Evolutionary conservation across 2,329 filamentous ascomycete genomes (phyloP).

Genomic region (Decorospora gaudefroyi): DNA sequence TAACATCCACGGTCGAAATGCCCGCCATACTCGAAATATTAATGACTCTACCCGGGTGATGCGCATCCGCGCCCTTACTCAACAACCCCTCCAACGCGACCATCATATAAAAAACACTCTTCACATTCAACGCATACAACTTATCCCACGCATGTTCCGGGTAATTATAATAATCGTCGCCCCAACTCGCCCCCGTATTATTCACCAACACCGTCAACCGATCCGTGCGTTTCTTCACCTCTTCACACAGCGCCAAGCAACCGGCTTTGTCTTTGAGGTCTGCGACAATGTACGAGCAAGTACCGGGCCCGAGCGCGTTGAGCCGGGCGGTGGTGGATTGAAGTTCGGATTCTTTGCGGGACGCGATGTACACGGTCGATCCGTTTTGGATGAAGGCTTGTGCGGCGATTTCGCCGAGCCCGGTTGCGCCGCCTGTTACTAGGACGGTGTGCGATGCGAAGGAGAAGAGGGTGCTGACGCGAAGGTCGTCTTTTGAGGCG

Average conservation of each 20-base stretch:
- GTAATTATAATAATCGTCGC: slow-evolving; percentile 62
- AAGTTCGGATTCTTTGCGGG: slow-evolving; percentile 57
- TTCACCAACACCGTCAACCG: slow-evolving; percentile 57
- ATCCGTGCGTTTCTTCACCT: slow-evolving; percentile 52
- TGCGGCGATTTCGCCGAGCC: slow-evolving; percentile 60
- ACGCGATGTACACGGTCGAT: slow-evolving; percentile 59
- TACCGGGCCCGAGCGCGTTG: slow-evolving; percentile 58
- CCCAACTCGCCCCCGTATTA: slow-evolving; percentile 60
- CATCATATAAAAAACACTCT: slow-evolving; percentile 57
- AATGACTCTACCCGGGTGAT: slow-evolving; percentile 55
- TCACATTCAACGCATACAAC: slow-evolving; percentile 60
- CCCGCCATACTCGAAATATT: slow-evolving; percentile 58
- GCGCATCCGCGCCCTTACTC: slow-evolving; percentile 51
- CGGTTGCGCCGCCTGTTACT: slow-evolving; percentile 58
- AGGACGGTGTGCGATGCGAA: slow-evolving; percentile 51
- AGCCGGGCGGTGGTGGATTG: slow-evolving; percentile 54
- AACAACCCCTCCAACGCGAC: slow-evolving; percentile 55
- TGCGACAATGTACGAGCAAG: slow-evolving; percentile 56
- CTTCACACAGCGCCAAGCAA: slow-evolving; percentile 54
- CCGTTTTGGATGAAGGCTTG: slow-evolving; percentile 59
- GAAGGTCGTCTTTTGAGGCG: slow-evolving; percentile 41
- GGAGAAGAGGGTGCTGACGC: slow-evolving; percentile 42
- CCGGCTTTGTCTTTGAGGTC: slow-evolving; percentile 59
- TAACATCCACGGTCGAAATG: slow-evolving; percentile 54
- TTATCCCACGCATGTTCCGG: slow-evolving; percentile 63